phyloP scores from a whole-genome alignment of 169 alveolate species.

The Cryptosporidium ubiquitum region DNA sequence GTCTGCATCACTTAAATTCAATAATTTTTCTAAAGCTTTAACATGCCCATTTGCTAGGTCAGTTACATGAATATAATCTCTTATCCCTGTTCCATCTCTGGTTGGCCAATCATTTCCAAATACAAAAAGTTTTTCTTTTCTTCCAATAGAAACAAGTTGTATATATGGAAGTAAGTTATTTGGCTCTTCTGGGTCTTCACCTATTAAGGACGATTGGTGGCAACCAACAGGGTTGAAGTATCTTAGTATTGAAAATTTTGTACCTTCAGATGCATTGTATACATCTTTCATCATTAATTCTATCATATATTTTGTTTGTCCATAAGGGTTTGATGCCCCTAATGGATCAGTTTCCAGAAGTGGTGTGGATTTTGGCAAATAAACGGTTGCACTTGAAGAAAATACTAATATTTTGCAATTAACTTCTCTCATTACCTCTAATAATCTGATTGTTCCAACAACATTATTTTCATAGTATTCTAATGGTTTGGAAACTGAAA shows the following conservation, averaged over 20 bases:
- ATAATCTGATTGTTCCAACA: constrained; percentile 86
- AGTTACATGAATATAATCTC: constrained; percentile 94
- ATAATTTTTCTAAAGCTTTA: constrained; percentile 83
- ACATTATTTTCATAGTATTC: constrained; percentile 91
- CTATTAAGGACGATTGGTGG: constrained; percentile 89
- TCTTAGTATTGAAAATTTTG: constrained; percentile 81
- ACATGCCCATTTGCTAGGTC: constrained; percentile 95
- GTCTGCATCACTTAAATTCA: constrained; percentile 5
- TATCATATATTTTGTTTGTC: constrained; percentile 87
- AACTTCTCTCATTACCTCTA: constrained; percentile 84
- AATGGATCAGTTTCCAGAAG: constrained; percentile 78
- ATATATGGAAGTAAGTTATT: constrained; percentile 90
- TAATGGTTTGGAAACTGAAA: constrained; percentile 89
- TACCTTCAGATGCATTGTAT: constrained; percentile 65
- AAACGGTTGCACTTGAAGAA: constrained; percentile 92
- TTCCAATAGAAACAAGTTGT: constrained; percentile 85
- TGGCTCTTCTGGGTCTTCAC: constrained; percentile 91
- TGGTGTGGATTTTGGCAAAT: constrained; percentile 84
- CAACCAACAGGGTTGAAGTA: constrained; percentile 95
- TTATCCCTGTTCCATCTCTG: constrained; percentile 91
- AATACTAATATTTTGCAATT: constrained; percentile 85
- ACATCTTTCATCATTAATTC: constrained; percentile 85
- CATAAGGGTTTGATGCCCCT: constrained; percentile 91
- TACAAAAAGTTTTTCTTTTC: constrained; percentile 79
- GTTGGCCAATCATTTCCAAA: constrained; percentile 93